Conservation (phyloP, 116 monocot species). For the Phalaenopsis hybrid region DNA sequence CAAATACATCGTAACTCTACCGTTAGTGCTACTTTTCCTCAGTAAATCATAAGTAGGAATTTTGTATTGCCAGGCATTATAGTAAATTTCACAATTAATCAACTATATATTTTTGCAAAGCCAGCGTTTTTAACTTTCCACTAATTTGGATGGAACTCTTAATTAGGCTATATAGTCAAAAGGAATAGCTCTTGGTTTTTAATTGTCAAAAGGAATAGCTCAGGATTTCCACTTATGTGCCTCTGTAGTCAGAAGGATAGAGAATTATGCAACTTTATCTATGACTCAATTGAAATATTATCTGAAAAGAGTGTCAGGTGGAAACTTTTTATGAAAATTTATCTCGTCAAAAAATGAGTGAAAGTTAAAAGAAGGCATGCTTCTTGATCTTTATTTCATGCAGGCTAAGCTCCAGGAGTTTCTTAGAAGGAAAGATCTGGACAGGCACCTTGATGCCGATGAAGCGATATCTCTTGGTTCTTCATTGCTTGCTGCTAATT, state of each 20-base stretch:
- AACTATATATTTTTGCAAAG: not conserved
- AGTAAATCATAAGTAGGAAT: not conserved
- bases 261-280: not conserved
- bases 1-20: not conserved
- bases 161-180: not conserved
- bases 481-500: constrained; percentile 93
- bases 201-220: no score
- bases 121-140: not conserved
- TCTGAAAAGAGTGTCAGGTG: not conserved
- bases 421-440: constrained; percentile 72
- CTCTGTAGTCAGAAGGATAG: not conserved
- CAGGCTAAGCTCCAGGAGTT: constrained; percentile 94
- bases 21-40: not conserved
- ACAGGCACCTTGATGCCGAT: constrained; percentile 97
- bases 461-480: constrained; percentile 98
- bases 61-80: not conserved
- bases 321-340: not conserved
- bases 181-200: no score
- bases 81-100: not conserved
- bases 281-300: not conserved
- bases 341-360: not conserved
- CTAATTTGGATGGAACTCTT: not conserved
- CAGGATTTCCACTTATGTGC: no score
- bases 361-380: not conserved
- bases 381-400: constrained; percentile 6